These are phyloP conservation scores for Lumnitzera racemosa DNA, from an alignment of 345 rosid species.

Conservation along the genomic window DNA sequence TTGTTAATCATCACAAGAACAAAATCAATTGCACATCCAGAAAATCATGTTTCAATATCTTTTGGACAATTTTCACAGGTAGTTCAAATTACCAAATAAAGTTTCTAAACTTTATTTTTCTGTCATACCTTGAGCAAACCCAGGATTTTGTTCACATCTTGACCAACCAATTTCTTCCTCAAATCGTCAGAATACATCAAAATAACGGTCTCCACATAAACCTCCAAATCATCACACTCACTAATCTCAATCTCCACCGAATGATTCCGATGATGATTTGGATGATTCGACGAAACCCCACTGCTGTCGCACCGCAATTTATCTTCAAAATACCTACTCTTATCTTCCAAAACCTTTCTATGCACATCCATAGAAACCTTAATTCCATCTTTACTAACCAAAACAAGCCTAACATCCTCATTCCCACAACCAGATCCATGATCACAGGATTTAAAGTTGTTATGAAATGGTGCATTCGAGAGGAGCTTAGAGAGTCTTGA, in stretches of 20 bases:
- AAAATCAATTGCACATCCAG: too few species aligned
- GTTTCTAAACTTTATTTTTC: too few species aligned
- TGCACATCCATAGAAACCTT: constrained; percentile 77
- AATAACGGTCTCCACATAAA: constrained; percentile 75
- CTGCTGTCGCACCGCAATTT: constrained; percentile 48
- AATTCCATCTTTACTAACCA: constrained; percentile 64
- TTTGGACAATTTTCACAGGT: too few species aligned
- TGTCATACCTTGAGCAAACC: constrained; percentile 69
- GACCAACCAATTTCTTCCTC: constrained; percentile 69
- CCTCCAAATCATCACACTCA: constrained; percentile 88
- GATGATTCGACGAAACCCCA: constrained; percentile 16
- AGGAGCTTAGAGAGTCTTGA: constrained; percentile 52
- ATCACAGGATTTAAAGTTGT: constrained; percentile 3
- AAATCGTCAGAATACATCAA: constrained; percentile 82
- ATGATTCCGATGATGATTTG: constrained; percentile 17
- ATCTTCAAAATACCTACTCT: constrained; percentile 75
- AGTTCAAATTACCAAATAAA: too few species aligned
- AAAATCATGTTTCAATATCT: too few species aligned
- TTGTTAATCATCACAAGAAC: too few species aligned
- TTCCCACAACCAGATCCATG: constrained; percentile 11
- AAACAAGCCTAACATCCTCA: constrained; percentile 79
- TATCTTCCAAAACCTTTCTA: constrained; percentile 53
- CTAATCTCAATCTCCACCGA: constrained; percentile 94
- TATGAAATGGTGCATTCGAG: constrained; percentile 40
- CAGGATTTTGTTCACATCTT: constrained; percentile 58